phyloP scores from a whole-genome alignment of 306 rosid genomes.

The Sophora flavescens region DNA sequence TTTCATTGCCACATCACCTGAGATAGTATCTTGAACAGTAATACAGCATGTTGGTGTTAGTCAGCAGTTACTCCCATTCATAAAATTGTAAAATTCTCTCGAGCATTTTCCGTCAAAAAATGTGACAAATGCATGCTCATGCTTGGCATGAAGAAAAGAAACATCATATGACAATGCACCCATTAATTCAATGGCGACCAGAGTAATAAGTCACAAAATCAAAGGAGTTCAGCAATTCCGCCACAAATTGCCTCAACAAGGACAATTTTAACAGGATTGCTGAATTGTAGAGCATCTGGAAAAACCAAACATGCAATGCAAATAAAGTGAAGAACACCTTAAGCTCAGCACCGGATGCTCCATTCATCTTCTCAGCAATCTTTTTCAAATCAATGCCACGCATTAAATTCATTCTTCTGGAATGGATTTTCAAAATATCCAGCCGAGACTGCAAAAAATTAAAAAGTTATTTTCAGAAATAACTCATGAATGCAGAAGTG shows the following conservation, averaged over 20 bases:
- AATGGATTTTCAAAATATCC: constrained; percentile 96
- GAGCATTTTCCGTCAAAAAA: background rate
- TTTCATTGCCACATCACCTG: constrained; percentile 7
- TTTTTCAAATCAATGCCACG: constrained; percentile 99
- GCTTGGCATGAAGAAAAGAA: background rate
- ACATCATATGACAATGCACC: constrained; percentile 15
- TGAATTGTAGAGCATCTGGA: background rate
- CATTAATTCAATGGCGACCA: background rate
- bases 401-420: constrained; percentile 99
- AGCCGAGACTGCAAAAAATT: constrained; percentile 78
- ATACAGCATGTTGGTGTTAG: background rate
- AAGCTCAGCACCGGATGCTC: constrained; percentile 99
- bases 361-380: constrained; percentile 98
- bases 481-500: background rate
- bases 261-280: background rate
- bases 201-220: background rate
- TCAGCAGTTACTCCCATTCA: background rate
- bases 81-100: background rate
- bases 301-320: constrained; percentile 6
- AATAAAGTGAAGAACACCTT: constrained; percentile 63
- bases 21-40: constrained; percentile 25
- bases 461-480: constrained; percentile 29
- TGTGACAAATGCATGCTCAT: background rate
- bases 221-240: background rate
- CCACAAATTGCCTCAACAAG: background rate